Evolutionary conservation across 2,329 filamentous ascomycete species (phyloP), one percentile per base, ranked within the genome.

Genomic region (Stemphylium lycopersici): DNA sequence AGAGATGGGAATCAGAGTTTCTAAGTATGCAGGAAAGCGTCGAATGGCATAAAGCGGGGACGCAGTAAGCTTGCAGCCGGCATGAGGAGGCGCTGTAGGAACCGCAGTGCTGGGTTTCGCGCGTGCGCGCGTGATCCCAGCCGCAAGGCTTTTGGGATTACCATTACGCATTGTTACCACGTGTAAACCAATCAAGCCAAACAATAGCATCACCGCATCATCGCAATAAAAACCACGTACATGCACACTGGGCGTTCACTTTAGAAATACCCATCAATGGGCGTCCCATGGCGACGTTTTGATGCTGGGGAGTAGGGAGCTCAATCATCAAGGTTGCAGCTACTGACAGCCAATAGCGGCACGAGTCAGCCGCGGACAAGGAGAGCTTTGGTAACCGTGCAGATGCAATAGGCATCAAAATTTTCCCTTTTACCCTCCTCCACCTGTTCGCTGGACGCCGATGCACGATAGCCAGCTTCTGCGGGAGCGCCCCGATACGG

Each of bases 381-480:
- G 52, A 33, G 49, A 59, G 52, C 55, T 56, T 52, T 44, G 55
- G 49, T 55, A 58, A 56, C 52, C 33, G 29, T 54, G 52, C 48
- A 52, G 49, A 44, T 52, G 46, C 16, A n/a, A 29, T 36, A 36
- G 43, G 3, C 49, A 52, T 53, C 42, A 55, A 61, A 58, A 3
- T 63, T 64, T 62, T 55, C 48, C 50, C 55, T 50, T 45, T 55
- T 31, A 36, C 13, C 26, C 29, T 38, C 37, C 52, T 58, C 58
- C 56, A 57, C 64, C 51, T 33, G 56, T 65, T 66, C 63, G 63
- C 63, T 65, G 34, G 13, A 66, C 63, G 61, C 63, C 62, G 47
- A 37, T 59, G 43, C 47, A 57, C 56, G 50, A 54, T 47, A 42
- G 26, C 20, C 41, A 22, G 11, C 36, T 31, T 6, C 33, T 51